These are phyloP conservation scores for Hyphopichia fennica DNA, from an alignment of 1,139 yeast genomes.

Conservation along the genomic window DNA sequence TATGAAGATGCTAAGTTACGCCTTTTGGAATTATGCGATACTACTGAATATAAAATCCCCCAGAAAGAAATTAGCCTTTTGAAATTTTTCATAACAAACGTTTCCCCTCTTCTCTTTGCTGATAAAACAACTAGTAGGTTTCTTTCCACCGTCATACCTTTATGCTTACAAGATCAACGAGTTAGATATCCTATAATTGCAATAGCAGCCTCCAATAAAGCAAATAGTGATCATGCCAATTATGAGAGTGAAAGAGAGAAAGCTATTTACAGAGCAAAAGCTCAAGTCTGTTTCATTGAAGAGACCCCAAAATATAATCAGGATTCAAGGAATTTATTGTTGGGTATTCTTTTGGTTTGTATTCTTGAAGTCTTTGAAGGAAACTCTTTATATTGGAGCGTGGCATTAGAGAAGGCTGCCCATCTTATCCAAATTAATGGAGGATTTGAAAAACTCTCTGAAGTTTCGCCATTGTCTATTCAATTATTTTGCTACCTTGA, in stretches of 20 bases:
- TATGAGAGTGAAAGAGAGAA: conserved; percentile 13
- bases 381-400: conserved; percentile 17
- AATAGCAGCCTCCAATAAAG: conserved; percentile 18
- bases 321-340: conserved; percentile 12
- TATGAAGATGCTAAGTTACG: conserved; percentile 11
- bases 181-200: conserved; percentile 18
- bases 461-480: conserved; percentile 16
- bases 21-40: conserved; percentile 8
- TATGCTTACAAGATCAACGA: conserved; percentile 12
- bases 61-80: conserved; percentile 13
- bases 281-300: conserved; percentile 15
- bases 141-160: conserved; percentile 17
- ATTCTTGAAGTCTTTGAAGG: conserved; percentile 20
- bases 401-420: conserved; percentile 18
- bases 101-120: conserved; percentile 16
- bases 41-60: conserved; percentile 6
- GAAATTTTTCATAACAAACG: conserved; percentile 17
- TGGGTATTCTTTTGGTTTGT: conserved; percentile 16
- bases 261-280: conserved; percentile 13
- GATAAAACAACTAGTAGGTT: conserved; percentile 19
- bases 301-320: conserved; percentile 10
- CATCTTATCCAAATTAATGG: conserved; percentile 16
- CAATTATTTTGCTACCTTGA: conserved; percentile 22
- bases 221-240: conserved; percentile 8
- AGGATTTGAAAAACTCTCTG: conserved; percentile 14